Conservation (phyloP, 306 rosid species). For the Hippophae gyantsensis region DNA sequence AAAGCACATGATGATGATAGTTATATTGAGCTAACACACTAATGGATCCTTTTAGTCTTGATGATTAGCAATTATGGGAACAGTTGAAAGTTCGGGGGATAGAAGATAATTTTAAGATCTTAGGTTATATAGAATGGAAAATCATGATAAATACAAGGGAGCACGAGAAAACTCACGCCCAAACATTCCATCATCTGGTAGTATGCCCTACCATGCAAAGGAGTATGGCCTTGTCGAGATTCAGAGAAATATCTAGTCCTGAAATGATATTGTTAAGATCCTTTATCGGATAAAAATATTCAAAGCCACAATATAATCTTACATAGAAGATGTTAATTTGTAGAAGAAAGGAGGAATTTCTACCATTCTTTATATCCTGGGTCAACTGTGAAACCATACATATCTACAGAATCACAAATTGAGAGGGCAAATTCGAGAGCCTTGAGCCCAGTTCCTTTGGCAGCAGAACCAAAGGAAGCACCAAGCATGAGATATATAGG, state of each 20-base stretch:
- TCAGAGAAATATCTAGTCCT: constrained; percentile 99
- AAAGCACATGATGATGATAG: neutral
- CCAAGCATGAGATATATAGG: constrained; percentile 93
- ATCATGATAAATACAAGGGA: too few relatives aligned
- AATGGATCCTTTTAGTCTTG: neutral
- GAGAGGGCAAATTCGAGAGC: constrained; percentile 98
- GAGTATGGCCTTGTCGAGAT: constrained; percentile 96
- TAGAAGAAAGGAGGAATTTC: constrained; percentile 1
- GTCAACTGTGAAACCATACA: constrained; percentile 98
- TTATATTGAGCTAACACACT: neutral
- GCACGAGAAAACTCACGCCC: constrained; percentile 54
- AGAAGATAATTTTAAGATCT: neutral
- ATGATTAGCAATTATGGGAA: neutral
- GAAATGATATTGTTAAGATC: constrained; percentile 3
- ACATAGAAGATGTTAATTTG: constrained; percentile 11
- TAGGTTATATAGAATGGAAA: too few relatives aligned
- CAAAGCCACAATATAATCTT: neutral
- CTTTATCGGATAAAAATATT: neutral
- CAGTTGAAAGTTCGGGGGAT: neutral
- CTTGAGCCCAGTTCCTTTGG: constrained; percentile 98
- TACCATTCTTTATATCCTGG: constrained; percentile 99
- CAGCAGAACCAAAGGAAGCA: constrained; percentile 94
- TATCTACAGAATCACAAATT: constrained; percentile 88
- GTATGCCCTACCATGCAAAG: constrained; percentile 94
- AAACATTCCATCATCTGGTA: constrained; percentile 98